Conservation (phyloP, 805 yeast species). For the Lipomyces kockii region DNA sequence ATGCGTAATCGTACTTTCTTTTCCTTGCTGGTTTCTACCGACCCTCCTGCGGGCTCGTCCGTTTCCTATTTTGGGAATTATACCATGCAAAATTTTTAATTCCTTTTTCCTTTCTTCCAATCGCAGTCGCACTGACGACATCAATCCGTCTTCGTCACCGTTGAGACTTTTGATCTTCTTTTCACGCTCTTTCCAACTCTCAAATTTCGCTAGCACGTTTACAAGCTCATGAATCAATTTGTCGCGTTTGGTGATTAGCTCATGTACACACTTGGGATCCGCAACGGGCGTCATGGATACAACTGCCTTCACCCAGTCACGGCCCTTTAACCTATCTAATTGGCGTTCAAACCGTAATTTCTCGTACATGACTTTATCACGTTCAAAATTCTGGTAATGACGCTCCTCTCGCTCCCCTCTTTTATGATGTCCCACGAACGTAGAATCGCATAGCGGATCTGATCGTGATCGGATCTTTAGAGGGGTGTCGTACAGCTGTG, state of each 20-base stretch:
- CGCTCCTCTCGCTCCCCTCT: slow-evolving; percentile 34
- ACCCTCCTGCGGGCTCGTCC: not conserved
- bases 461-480: slow-evolving; percentile 16
- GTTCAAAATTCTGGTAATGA: slow-evolving; percentile 30
- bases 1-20: not conserved
- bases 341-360: slow-evolving; percentile 29
- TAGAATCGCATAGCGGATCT: slow-evolving; percentile 29
- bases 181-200: slow-evolving; percentile 28
- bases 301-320: slow-evolving; percentile 32
- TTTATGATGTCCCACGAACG: slow-evolving; percentile 9
- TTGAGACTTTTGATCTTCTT: slow-evolving; percentile 13
- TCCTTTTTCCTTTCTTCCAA: slow-evolving; percentile 9
- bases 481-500: slow-evolving; percentile 6
- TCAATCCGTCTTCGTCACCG: not conserved
- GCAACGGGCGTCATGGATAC: slow-evolving; percentile 28
- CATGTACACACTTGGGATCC: slow-evolving; percentile 21
- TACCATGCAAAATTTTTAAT: not conserved
- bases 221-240: slow-evolving; percentile 20
- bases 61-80: not conserved
- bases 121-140: slow-evolving; percentile 3
- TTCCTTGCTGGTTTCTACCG: slow-evolving; percentile 1
- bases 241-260: slow-evolving; percentile 21
- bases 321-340: slow-evolving; percentile 25
- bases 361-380: slow-evolving; percentile 34
- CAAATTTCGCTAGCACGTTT: slow-evolving; percentile 23